Conservation (phyloP, 192 early-diverging fungal genomes). For the Coemansia sp. region DNA sequence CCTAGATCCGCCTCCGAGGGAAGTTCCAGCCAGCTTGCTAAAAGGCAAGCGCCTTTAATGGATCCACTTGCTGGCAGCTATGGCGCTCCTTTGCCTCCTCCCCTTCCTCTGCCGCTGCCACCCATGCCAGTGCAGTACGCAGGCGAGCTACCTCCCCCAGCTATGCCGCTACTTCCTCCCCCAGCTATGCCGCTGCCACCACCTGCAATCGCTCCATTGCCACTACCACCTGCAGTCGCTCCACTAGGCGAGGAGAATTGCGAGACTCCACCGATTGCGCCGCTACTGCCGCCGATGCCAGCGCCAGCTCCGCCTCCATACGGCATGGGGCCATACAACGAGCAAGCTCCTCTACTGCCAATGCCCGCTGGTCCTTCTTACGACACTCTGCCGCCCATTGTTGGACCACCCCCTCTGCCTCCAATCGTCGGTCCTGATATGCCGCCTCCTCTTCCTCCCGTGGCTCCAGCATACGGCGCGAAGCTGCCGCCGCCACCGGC, state of each 20-base stretch:
- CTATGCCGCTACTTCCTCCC: slow-evolving; percentile 5
- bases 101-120: slow-evolving; percentile 5
- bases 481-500: slow-evolving; percentile 6
- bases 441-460: slow-evolving; percentile 6
- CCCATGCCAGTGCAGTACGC: slow-evolving; percentile 15
- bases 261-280: slow-evolving; percentile 18
- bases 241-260: slow-evolving; percentile 25
- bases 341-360: slow-evolving; percentile 10
- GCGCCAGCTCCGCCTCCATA: neutral
- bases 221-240: slow-evolving; percentile 1
- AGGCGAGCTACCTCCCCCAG: slow-evolving; percentile 2
- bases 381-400: slow-evolving; percentile 7
- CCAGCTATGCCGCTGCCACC: no score
- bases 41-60: slow-evolving; percentile 1
- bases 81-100: slow-evolving; percentile 3
- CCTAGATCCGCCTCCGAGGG: slow-evolving; percentile 25
- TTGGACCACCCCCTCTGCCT: slow-evolving; percentile 10
- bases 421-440: slow-evolving; percentile 13
- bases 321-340: slow-evolving; percentile 17
- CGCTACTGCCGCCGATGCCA: slow-evolving; percentile 12
- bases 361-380: slow-evolving; percentile 2
- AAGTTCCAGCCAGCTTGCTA: neutral
- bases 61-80: neutral
- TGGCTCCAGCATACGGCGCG: neutral
- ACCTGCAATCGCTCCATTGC: slow-evolving; percentile 5